These are phyloP conservation scores for Lactarius vividus DNA, from an alignment of 768 basidiomycete genomes.

Conservation along the genomic window DNA sequence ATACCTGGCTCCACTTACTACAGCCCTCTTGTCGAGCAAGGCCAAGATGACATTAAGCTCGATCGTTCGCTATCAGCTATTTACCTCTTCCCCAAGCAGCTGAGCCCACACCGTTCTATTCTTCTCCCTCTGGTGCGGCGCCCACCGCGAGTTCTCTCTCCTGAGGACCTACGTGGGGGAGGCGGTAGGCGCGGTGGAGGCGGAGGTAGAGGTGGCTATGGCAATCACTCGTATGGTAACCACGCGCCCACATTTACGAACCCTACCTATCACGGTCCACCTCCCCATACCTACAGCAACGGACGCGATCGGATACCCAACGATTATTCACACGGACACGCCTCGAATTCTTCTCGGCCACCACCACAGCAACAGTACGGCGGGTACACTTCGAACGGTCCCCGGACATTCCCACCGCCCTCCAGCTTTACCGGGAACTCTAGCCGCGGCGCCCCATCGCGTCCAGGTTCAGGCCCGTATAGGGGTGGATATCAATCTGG, in stretches of 20 bases:
- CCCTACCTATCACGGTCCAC: constrained; percentile 12
- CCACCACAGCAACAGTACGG: constrained; percentile 31
- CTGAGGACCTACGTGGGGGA: constrained; percentile 69
- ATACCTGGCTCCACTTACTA: constrained; percentile 91
- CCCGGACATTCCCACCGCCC: constrained; percentile 14
- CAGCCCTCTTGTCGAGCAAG: constrained; percentile 59
- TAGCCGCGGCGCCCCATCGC: constrained; percentile 21
- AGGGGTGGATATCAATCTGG: constrained; percentile 29
- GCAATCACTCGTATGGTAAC: constrained; percentile 19
- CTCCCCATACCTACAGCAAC: constrained; percentile 22
- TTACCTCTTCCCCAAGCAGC: constrained; percentile 88
- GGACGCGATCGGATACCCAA: constrained; percentile 30
- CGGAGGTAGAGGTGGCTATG: constrained; percentile 44
- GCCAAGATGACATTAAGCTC: constrained; percentile 76
- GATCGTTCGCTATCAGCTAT: constrained; percentile 84
- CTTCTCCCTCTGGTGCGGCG: constrained; percentile 71
- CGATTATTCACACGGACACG: constrained; percentile 26
- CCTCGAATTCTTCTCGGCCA: constrained; percentile 32
- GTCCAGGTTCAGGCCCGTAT: constrained; percentile 12
- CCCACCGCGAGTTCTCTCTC: constrained; percentile 56
- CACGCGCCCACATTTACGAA: constrained; percentile 15
- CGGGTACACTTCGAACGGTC: constrained; percentile 33
- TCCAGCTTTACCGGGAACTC: constrained; percentile 12
- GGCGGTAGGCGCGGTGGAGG: constrained; percentile 43
- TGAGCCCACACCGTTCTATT: constrained; percentile 79